Evolutionary conservation across 106 monocot species (phyloP).

Genomic region (Ottelia alismoides): DNA sequence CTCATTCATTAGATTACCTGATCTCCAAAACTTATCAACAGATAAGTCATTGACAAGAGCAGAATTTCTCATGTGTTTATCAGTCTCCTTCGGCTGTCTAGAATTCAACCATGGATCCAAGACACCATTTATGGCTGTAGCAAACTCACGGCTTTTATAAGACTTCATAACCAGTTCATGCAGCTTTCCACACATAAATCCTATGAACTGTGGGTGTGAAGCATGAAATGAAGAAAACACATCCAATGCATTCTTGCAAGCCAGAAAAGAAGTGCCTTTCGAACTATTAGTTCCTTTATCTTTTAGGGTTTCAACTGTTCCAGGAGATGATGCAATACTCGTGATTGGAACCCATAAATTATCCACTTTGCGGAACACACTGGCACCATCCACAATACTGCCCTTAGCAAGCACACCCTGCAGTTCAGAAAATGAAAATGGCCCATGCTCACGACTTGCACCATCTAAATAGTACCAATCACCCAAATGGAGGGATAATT

Average conservation of each 20-base stretch:
- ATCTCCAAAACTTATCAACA: constrained; percentile 43
- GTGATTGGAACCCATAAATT: constrained; percentile 78
- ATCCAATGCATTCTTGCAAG: no score
- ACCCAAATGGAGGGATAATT: constrained; percentile 59
- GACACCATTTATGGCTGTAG: constrained; percentile 85
- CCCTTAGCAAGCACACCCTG: constrained; percentile 48
- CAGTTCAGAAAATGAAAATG: constrained; percentile 71
- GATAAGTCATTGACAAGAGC: constrained; percentile 39
- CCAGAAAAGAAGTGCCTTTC: no score
- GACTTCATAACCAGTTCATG: constrained; percentile 98
- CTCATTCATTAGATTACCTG: no score
- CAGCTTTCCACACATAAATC: constrained; percentile 78
- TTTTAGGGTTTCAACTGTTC: background rate
- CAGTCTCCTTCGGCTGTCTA: constrained; percentile 81
- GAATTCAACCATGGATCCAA: constrained; percentile 90
- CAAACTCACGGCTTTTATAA: constrained; percentile 92
- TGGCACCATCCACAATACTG: constrained; percentile 47
- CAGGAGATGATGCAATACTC: constrained; percentile 1
- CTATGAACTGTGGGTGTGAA: constrained; percentile 77
- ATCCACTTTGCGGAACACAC: constrained; percentile 85
- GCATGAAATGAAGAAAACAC: constrained; percentile 37
- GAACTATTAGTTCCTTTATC: background rate
- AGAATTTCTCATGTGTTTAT: constrained; percentile 48
- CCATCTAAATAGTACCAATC: constrained; percentile 95
- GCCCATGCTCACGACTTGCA: constrained; percentile 80